Conservation (phyloP, 2,329 filamentous ascomycete species). For the Teratosphaeriaceae sp. region DNA sequence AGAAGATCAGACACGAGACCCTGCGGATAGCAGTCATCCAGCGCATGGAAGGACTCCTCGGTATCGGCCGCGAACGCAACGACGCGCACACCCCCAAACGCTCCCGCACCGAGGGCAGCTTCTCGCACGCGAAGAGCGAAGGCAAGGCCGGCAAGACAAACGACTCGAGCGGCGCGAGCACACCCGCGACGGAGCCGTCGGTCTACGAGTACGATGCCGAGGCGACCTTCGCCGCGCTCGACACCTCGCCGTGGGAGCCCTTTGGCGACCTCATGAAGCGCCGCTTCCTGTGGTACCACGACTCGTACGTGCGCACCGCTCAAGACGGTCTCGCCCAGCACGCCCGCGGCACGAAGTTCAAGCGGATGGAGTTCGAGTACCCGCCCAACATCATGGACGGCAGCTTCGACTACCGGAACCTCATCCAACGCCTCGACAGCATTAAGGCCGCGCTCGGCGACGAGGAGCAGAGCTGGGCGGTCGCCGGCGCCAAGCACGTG, state of each 20-base stretch:
- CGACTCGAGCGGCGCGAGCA: conserved; percentile 12
- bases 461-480: conserved; percentile 66
- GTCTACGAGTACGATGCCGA: conserved; percentile 36
- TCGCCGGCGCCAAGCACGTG: conserved; percentile 58
- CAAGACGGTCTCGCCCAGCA: conserved; percentile 57
- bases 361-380: conserved; percentile 83
- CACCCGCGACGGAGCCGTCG: conserved; percentile 16
- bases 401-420: conserved; percentile 69
- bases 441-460: conserved; percentile 65
- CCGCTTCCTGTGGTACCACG: conserved; percentile 92
- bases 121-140: no score
- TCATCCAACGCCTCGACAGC: conserved; percentile 60
- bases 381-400: conserved; percentile 76
- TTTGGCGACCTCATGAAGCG: conserved; percentile 89
- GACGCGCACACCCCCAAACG: conserved; percentile 5
- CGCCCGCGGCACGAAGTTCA: conserved; percentile 53
- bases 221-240: conserved; percentile 22
- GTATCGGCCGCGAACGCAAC: conserved; percentile 38
- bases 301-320: conserved; percentile 71
- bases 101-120: conserved; percentile 2
- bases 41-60: conserved; percentile 72
- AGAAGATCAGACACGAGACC: conserved; percentile 82
- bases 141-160: no score
- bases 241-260: conserved; percentile 62
- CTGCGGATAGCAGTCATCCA: conserved; percentile 80